A percentile compares a stretch with the other conserved stretches of the same genome.
Conservation (phyloP, 2,329 filamentous ascomycete species). For the Sclerotinia sclerotiorum region DNA sequence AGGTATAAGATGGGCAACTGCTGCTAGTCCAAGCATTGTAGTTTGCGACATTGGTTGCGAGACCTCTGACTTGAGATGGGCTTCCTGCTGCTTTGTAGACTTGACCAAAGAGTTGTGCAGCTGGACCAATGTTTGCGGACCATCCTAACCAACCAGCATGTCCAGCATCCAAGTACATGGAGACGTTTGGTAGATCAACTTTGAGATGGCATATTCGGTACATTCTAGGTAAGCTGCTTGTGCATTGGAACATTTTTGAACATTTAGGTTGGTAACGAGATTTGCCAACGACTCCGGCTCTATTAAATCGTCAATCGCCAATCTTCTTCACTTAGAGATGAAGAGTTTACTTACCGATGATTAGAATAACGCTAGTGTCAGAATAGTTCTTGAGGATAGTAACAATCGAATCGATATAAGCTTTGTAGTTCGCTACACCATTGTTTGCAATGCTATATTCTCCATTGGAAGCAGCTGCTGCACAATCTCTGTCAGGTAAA, state of each 20-base stretch:
- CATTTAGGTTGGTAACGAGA: slow-evolving; percentile 58
- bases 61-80: slow-evolving; percentile 50
- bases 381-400: slow-evolving; percentile 53
- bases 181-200: slow-evolving; percentile 59
- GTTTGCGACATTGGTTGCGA: slow-evolving; percentile 58
- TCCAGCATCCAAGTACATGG: slow-evolving; percentile 63
- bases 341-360: slow-evolving; percentile 46
- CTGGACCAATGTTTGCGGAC: slow-evolving; percentile 56
- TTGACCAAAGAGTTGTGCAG: slow-evolving; percentile 49
- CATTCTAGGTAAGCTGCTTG: slow-evolving; percentile 55
- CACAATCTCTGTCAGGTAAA: slow-evolving; percentile 62
- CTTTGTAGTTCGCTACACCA: slow-evolving; percentile 51
- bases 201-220: slow-evolving; percentile 55
- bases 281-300: slow-evolving; percentile 65
- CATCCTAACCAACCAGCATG: slow-evolving; percentile 66
- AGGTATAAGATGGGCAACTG: slow-evolving; percentile 45
- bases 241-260: slow-evolving; percentile 55
- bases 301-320: slow-evolving; percentile 23
- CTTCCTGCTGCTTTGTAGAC: slow-evolving; percentile 49
- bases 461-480: slow-evolving; percentile 62
- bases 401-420: slow-evolving; percentile 56
- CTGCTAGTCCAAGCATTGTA: slow-evolving; percentile 55
- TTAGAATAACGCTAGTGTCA: slow-evolving; percentile 49
- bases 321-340: neutral
- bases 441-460: slow-evolving; percentile 56